These are phyloP conservation scores for Apiospora aurea DNA, from an alignment of 2,329 filamentous ascomycete species.

Conservation along the genomic window DNA sequence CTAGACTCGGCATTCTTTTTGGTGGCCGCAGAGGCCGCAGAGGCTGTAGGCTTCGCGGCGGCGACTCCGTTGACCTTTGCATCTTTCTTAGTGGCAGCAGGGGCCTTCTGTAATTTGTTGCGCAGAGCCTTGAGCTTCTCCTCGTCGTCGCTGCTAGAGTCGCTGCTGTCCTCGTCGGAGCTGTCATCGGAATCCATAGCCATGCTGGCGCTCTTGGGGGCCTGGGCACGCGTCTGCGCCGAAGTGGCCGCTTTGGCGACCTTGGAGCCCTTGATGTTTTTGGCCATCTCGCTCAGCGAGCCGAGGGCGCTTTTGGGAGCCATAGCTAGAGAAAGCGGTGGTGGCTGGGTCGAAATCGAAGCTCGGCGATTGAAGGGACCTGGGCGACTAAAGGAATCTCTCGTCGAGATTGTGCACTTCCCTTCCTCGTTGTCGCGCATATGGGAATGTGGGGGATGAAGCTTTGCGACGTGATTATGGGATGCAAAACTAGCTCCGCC, in stretches of 20 bases:
- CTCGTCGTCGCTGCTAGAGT: constrained; percentile 26
- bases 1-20: neutral
- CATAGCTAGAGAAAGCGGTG: constrained; percentile 4
- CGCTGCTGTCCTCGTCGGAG: constrained; percentile 24
- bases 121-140: constrained; percentile 11
- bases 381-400: too few species aligned
- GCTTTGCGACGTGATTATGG: constrained; percentile 14
- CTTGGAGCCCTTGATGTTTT: constrained; percentile 37
- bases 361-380: neutral
- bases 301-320: constrained; percentile 29
- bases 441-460: constrained; percentile 7
- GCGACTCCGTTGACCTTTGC: neutral
- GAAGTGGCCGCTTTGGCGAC: constrained; percentile 29
- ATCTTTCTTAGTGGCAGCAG: neutral
- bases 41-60: neutral
- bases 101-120: constrained; percentile 8
- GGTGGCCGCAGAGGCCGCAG: neutral
- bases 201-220: constrained; percentile 11
- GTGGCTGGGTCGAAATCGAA: neutral
- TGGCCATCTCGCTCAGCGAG: constrained; percentile 34
- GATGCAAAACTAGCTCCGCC: neutral
- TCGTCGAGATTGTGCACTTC: neutral
- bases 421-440: neutral
- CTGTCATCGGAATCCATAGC: constrained; percentile 1
- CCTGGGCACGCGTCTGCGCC: constrained; percentile 25